Evolutionary conservation across 495 filamentous ascomycete genomes (phyloP), one percentile per base, ranked within the genome.

Genomic region (Rostrohypoxylon terebratum): DNA sequence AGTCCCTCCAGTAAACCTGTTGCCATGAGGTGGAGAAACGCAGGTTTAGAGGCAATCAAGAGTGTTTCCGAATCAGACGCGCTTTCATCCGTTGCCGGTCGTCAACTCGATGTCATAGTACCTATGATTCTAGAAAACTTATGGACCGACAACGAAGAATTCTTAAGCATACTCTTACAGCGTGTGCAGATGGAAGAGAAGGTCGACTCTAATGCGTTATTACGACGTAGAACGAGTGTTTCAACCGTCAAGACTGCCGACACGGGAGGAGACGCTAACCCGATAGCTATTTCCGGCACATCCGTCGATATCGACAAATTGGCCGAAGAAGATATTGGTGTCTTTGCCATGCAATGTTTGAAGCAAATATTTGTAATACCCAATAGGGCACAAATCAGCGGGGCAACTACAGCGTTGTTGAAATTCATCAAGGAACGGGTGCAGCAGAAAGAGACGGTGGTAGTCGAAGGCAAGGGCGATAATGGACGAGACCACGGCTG

Each of bases 91-190:
- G 88, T 93, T 66, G 90, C 89, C 20, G 91, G 90, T 47, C 88
- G 88, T 67, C 93, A 93, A 77, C 82, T 96, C 68, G 84, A 87
- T 59, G 83, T 93, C 58, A 87, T 94, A 50, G 85, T 97, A 42
- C 93, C 94, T 40, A 89, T 93, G 74, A 90, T 97, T 25, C 79
- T 98, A 48, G 88, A 93, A 73, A 97, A 96, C 71, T 80, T 98
- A 23, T 94, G 93, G 83, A 91, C 91, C 16, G 89, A 91, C 23
- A 87, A 90, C 68, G 91, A 91, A 47, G 85, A 89, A 47, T 86
- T 92, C 53, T 81, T 98, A 21, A 79, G 86, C 25, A 77, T 85
- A 4, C 77, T 97, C 59, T 86, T 89, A 62, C 81, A 84, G 8
- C 83, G 88, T 59, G 87, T 90, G 14, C 82, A 89, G 57, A 80